Evolutionary conservation across 805 yeast species (phyloP).

Genomic region (Cyberlindnera xylosilytica): DNA sequence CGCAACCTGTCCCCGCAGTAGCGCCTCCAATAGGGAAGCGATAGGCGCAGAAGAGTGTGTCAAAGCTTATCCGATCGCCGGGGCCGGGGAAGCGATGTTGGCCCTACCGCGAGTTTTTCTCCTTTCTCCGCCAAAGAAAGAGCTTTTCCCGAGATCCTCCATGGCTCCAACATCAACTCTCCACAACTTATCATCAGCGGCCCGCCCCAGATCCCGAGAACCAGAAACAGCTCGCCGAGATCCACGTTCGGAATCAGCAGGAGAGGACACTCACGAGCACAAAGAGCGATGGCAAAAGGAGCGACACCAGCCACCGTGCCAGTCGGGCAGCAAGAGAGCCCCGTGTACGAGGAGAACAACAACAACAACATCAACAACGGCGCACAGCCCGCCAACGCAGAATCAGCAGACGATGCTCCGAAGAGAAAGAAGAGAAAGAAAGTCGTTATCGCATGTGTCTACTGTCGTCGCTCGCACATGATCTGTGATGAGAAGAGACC

Average conservation of each 20-base stretch:
- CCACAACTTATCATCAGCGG: too few relatives aligned
- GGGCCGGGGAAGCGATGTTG: background rate
- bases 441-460: slow-evolving; percentile 66
- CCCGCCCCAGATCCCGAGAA: too few relatives aligned
- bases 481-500: slow-evolving; percentile 82
- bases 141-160: slow-evolving; percentile 1
- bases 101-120: background rate
- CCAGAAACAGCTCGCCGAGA: too few relatives aligned
- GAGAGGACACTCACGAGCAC: background rate
- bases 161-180: background rate
- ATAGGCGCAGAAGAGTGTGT: too few relatives aligned
- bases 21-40: too few relatives aligned
- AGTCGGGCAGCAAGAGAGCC: background rate
- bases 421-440: slow-evolving; percentile 47
- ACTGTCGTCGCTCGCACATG: slow-evolving; percentile 91
- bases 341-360: background rate
- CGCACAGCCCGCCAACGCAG: background rate
- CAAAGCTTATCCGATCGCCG: slow-evolving; percentile 1
- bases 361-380: background rate
- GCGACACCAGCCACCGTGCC: background rate
- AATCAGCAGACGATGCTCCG: slow-evolving; percentile 10
- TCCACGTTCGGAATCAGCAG: background rate
- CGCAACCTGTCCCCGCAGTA: too few relatives aligned
- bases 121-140: background rate
- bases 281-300: background rate